Conservation (phyloP, 805 yeast genomes). For the Hanseniaspora jakobsenii region DNA sequence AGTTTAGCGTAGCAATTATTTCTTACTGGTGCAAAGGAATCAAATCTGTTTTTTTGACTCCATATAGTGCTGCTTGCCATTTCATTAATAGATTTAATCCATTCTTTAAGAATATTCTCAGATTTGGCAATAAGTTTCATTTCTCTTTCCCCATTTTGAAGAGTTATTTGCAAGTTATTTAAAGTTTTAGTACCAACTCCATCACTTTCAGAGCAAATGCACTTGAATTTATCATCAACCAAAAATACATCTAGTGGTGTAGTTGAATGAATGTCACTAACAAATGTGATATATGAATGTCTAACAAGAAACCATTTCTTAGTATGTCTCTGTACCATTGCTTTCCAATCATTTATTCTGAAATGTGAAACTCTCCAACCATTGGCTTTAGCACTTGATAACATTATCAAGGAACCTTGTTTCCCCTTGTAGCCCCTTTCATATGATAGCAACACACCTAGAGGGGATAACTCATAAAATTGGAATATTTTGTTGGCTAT, state of each 20-base stretch:
- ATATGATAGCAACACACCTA: constrained; percentile 68
- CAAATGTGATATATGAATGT: constrained; percentile 73
- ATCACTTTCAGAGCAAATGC: constrained; percentile 5
- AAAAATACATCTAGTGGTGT: constrained; percentile 83
- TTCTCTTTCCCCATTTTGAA: constrained; percentile 70
- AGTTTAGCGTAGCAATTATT: constrained; percentile 81
- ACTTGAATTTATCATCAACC: constrained; percentile 63
- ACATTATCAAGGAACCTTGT: constrained; percentile 72
- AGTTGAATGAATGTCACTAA: constrained; percentile 73
- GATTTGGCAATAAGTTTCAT: constrained; percentile 60
- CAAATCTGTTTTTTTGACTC: constrained; percentile 65
- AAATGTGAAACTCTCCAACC: constrained; percentile 96
- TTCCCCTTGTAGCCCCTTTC: constrained; percentile 77
- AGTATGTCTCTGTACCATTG: constrained; percentile 83
- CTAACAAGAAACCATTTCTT: constrained; percentile 86
- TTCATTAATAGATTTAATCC: constrained; percentile 61
- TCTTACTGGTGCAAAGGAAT: constrained; percentile 86
- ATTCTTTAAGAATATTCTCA: constrained; percentile 47
- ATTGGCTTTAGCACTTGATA: constrained; percentile 73
- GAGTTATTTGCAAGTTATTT: constrained; percentile 42
- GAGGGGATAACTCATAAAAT: constrained; percentile 81
- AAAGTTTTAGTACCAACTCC: constrained; percentile 23
- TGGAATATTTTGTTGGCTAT: constrained; percentile 75
- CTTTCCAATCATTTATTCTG: constrained; percentile 61
- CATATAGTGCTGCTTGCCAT: constrained; percentile 63